Evolutionary conservation across 352 stramenopile genomes (phyloP), one percentile per base, ranked within the genome.

Genomic region (Phytophthora ramorum): DNA sequence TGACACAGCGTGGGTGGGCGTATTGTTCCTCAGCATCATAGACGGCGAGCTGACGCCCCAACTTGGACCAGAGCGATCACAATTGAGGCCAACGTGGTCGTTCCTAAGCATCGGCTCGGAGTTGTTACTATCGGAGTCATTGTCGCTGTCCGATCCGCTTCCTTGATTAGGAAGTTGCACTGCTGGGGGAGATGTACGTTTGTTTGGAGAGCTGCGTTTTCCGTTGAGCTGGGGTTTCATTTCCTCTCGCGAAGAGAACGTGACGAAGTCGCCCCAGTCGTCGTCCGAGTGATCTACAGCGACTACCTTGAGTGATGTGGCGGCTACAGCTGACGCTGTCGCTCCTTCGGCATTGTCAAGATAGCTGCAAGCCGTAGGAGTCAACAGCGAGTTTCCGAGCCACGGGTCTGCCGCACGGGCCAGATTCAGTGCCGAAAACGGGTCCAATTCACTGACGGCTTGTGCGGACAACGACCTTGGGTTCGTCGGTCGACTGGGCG

Each of bases 241-340:
- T 8, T 72, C 13, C 28, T 69, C 56, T 16, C 30, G 26, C 8
- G 55, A 16, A 48, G 46, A 38, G 30, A 71, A 83, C 32, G 76
- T 84, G 26, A 87, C 64, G 28, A 91, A 91, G 3, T 91, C 80
- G 8, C 83, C 73, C 80, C 83, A 91, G 32, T 87, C 83, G 41
- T 87, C 80, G 13, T 73, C 62, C 3, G 64, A 40, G 34, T 74
- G 53, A 7, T 76, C 51, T 35, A 65, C 71, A 48, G 55, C 69
- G 16, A 83, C 78, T 4, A 86, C 72, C 35, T 89, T 86, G 24
- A 78, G 48, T 17, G 61, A 78, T 4, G 58, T 22, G n/a, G 59
- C 59, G 16, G 60, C 59, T 38, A 71, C 38, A 45, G 66, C 63
- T 3, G 43, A 75, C 28, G 60, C 62, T 38, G 56, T 63, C 10